A percentile compares a stretch with the other conserved stretches of the same genome.
These are phyloP conservation scores for Chlorella sp. DNA, from an alignment of 139 green algal species.

Conservation along the genomic window DNA sequence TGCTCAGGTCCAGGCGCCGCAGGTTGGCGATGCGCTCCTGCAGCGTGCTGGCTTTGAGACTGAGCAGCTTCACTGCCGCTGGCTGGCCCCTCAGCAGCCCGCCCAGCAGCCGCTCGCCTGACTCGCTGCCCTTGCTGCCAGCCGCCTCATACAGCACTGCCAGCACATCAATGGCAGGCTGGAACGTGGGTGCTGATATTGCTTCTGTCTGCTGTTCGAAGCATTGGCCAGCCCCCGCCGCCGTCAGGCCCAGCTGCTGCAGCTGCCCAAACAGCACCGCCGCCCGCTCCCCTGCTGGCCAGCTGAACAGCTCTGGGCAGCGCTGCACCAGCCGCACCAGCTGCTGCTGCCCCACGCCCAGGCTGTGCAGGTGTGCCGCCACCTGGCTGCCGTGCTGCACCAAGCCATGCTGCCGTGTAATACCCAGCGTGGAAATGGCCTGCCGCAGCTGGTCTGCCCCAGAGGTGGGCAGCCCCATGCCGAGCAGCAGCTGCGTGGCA, in stretches of 20 bases:
- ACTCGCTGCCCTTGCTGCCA: neutral
- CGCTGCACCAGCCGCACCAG: neutral
- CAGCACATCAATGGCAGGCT: constrained; percentile 9
- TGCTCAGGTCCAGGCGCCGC: neutral
- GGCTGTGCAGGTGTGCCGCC: neutral
- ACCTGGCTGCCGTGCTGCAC: neutral
- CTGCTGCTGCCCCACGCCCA: neutral
- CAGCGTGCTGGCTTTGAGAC: neutral
- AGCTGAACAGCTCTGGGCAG: constrained; percentile 9
- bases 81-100: constrained; percentile 2
- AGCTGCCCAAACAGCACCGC: constrained; percentile 22
- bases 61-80: neutral
- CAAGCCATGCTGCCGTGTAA: neutral
- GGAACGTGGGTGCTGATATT: neutral
- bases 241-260: neutral
- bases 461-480: too few relatives aligned
- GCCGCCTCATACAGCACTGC: neutral
- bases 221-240: neutral
- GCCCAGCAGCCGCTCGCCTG: constrained; percentile 14
- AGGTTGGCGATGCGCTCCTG: neutral
- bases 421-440: too few relatives aligned
- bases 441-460: too few relatives aligned
- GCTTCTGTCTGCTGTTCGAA: constrained; percentile 1
- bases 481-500: too few relatives aligned
- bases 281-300: neutral